Evolutionary conservation across 2,329 filamentous ascomycete species (phyloP).

Genomic region (Albophoma yamanashiensis): DNA sequence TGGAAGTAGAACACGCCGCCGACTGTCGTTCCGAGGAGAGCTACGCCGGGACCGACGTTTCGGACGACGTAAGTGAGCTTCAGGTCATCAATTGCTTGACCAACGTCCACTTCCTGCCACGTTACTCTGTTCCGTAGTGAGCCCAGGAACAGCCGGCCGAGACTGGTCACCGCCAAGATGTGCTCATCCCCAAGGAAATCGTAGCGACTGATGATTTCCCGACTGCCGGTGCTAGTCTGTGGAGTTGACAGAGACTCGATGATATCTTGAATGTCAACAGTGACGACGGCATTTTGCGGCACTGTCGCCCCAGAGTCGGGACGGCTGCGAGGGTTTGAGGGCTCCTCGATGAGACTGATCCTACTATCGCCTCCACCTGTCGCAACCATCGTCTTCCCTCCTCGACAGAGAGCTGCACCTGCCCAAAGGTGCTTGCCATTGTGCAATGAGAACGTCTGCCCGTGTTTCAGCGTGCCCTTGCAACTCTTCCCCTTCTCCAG

Average conservation of each 20-base stretch:
- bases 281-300: conserved; percentile 6
- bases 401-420: conserved; percentile 31
- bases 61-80: conserved; percentile 37
- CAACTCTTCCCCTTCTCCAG: conserved; percentile 1
- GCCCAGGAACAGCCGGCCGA: conserved; percentile 46
- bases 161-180: conserved; percentile 48
- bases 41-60: conserved; percentile 24
- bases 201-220: conserved; percentile 48
- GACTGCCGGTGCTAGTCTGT: conserved; percentile 5
- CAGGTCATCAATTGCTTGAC: conserved; percentile 24
- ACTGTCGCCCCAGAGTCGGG: neutral
- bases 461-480: conserved; percentile 32
- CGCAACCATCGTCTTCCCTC: conserved; percentile 35
- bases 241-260: conserved; percentile 8
- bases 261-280: conserved; percentile 23
- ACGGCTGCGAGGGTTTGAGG: neutral
- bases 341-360: conserved; percentile 37
- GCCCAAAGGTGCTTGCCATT: conserved; percentile 90
- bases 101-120: conserved; percentile 33
- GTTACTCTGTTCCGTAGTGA: conserved; percentile 17
- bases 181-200: conserved; percentile 44
- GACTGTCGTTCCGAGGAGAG: conserved; percentile 36
- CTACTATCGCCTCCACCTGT: conserved; percentile 83
- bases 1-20: conserved; percentile 37
- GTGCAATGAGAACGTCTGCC: conserved; percentile 53